A percentile compares a stretch with the other conserved stretches of the same genome.
phyloP scores from a whole-genome alignment of 352 stramenopile species.

The Thraustochytrium sp. region DNA sequence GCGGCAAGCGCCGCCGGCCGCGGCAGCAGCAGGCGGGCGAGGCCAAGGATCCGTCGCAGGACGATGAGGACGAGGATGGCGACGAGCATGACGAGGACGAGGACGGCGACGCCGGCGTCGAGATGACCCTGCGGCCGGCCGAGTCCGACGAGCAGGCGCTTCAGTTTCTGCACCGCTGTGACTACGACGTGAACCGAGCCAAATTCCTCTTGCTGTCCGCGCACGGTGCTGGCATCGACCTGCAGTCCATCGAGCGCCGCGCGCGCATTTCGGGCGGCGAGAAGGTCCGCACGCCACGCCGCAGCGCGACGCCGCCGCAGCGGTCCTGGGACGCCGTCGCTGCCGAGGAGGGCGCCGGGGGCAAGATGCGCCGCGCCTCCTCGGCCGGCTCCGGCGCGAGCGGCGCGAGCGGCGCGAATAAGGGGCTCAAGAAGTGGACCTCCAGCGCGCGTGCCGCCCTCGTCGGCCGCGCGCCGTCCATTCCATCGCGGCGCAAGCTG shows the following conservation, averaged over 20 bases:
- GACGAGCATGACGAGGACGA: not conserved
- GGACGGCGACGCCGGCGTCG: not conserved
- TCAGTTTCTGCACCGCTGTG: constrained; percentile 26
- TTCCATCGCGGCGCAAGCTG: not conserved
- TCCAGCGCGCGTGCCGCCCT: not conserved
- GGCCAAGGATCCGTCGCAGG: no score
- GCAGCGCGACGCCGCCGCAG: not conserved
- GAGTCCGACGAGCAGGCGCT: constrained; percentile 32
- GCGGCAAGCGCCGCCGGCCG: not conserved
- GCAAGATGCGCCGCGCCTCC: not conserved
- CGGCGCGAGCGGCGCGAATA: not conserved
- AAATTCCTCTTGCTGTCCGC: constrained; percentile 13
- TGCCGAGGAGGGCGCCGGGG: not conserved
- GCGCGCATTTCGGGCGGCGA: not conserved
- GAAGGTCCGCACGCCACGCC: not conserved
- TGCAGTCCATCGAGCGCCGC: not conserved
- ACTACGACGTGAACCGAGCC: constrained; percentile 24
- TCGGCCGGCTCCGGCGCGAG: not conserved
- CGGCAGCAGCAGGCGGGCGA: no score
- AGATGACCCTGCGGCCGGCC: not conserved
- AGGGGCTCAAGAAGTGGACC: not conserved
- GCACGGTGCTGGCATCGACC: not conserved
- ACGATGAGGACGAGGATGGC: not conserved
- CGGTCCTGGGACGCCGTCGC: not conserved
- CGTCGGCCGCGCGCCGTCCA: not conserved